Conservation (phyloP, 345 rosid species). For the Nasturtium officinale region DNA sequence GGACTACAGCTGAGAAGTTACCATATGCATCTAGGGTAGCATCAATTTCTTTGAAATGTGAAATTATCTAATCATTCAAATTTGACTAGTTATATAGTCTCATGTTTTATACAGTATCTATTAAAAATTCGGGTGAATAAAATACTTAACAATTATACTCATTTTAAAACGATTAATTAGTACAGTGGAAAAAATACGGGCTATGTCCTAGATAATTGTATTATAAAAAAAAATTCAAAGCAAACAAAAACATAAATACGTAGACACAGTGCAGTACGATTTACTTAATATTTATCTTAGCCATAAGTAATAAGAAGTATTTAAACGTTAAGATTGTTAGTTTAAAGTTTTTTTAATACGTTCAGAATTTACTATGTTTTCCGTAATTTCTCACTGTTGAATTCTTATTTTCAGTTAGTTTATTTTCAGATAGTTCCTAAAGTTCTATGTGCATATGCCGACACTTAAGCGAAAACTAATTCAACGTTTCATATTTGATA, state of each 20-base stretch:
- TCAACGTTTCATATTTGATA: too few relatives aligned
- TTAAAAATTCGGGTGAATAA: background rate
- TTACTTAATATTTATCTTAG: background rate
- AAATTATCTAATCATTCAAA: background rate
- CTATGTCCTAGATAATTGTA: too few relatives aligned
- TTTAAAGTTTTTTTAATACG: background rate
- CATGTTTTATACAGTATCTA: background rate
- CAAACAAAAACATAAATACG: background rate
- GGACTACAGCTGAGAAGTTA: background rate
- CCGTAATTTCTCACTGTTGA: background rate
- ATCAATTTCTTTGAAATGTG: too few relatives aligned
- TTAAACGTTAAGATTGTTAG: background rate
- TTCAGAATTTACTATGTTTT: background rate
- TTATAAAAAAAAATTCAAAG: background rate
- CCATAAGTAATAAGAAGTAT: background rate
- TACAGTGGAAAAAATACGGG: too few relatives aligned
- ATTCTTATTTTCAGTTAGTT: background rate
- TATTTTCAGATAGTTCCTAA: too few relatives aligned
- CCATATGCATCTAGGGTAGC: too few relatives aligned
- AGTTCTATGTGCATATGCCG: constrained; percentile 1
- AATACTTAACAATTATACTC: too few relatives aligned
- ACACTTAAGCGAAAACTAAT: background rate
- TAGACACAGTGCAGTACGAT: background rate
- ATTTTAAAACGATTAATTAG: too few relatives aligned
- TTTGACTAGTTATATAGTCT: background rate